phyloP scores from a whole-genome alignment of 2,329 filamentous ascomycete species.

The Tolypocladium ovalisporum region DNA sequence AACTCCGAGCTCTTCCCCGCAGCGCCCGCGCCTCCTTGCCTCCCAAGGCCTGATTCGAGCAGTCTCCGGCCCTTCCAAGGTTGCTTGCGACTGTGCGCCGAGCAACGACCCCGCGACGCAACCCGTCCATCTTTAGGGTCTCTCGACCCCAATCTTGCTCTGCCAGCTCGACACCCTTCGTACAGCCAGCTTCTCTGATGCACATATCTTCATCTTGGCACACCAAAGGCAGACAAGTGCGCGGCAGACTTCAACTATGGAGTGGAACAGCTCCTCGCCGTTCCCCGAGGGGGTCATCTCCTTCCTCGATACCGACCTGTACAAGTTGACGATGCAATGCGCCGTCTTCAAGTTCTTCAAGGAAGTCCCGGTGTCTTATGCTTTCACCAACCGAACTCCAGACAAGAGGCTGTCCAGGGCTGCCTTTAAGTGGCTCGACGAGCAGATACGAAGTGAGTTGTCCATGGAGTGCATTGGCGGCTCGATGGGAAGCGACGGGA shows the following conservation, averaged over 20 bases:
- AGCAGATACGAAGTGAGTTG: conserved; percentile 65
- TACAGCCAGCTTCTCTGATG: neutral
- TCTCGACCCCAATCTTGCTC: neutral
- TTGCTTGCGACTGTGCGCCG: neutral
- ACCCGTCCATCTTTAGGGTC: neutral
- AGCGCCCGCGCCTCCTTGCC: neutral
- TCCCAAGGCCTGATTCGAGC: neutral
- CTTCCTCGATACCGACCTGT: conserved; percentile 74
- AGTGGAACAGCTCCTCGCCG: conserved; percentile 54
- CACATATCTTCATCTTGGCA: neutral
- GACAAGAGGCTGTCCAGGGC: conserved; percentile 80
- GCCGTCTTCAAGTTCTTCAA: conserved; percentile 89
- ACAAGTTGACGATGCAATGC: conserved; percentile 99
- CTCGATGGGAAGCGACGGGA: neutral
- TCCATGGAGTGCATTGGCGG: neutral
- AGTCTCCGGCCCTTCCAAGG: neutral
- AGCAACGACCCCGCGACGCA: neutral
- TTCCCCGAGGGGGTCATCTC: conserved; percentile 70
- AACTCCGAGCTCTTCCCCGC: neutral
- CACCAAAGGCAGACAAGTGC: neutral
- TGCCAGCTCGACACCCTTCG: neutral
- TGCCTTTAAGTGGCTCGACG: conserved; percentile 75
- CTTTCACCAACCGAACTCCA: conserved; percentile 90
- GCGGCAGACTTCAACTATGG: conserved; percentile 30
- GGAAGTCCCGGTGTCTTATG: conserved; percentile 72